Conservation (phyloP, 495 filamentous ascomycete species). For the Talaromyces nanjingensis region DNA sequence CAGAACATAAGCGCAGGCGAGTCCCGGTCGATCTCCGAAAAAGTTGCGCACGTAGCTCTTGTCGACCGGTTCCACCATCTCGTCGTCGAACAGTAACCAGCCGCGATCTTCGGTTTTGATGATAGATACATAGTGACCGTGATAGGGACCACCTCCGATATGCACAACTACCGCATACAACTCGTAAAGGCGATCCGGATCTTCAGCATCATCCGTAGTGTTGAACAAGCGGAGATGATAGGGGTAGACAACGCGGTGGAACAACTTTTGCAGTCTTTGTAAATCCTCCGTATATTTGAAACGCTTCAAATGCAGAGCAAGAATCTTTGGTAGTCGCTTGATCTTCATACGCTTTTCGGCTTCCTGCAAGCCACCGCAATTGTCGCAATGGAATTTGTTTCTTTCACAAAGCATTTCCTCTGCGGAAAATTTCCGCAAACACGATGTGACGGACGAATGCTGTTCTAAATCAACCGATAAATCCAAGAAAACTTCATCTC, state of each 20-base stretch:
- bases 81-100: conserved; percentile 95
- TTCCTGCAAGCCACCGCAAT: conserved; percentile 93
- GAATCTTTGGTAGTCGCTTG: conserved; percentile 83
- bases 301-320: conserved; percentile 88
- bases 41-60: conserved; percentile 96
- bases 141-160: conserved; percentile 95
- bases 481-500: conserved; percentile 93
- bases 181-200: conserved; percentile 92
- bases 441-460: conserved; percentile 94
- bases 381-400: conserved; percentile 98
- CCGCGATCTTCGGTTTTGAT: conserved; percentile 96
- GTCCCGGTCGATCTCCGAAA: conserved; percentile 85
- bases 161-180: conserved; percentile 98
- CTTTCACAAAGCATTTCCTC: conserved; percentile 98
- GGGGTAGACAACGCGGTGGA: conserved; percentile 94
- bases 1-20: conserved; percentile 92
- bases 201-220: conserved; percentile 93
- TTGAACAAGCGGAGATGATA: conserved; percentile 96
- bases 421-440: conserved; percentile 88
- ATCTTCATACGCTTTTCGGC: conserved; percentile 99
- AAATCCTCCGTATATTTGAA: conserved; percentile 98
- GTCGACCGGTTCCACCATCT: conserved; percentile 96
- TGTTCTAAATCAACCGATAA: conserved; percentile 93
- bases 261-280: conserved; percentile 88
- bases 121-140: conserved; percentile 94